Evolutionary conservation across 257 asterid genomes (phyloP).

Genomic region (Striga asiatica): DNA sequence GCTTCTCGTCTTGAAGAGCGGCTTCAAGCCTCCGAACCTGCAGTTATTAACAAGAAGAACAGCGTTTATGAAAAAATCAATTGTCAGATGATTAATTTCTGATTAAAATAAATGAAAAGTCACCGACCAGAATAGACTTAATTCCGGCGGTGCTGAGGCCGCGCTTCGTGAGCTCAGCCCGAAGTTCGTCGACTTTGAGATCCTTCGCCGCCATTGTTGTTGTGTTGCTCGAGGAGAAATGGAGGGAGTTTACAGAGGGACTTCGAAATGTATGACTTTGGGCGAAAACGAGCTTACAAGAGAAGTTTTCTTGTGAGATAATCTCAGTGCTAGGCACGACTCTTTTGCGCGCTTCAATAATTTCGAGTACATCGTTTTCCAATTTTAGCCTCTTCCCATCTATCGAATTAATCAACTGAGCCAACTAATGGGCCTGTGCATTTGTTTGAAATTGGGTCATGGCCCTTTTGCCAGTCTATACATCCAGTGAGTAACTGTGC

Average conservation of each 20-base stretch:
- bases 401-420: too few relatives aligned
- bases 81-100: too few relatives aligned
- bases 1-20: slow-evolving; percentile 36
- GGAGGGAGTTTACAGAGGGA: slow-evolving; percentile 7
- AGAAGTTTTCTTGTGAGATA: slow-evolving; percentile 17
- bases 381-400: too few relatives aligned
- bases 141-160: slow-evolving; percentile 71
- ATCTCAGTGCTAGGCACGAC: slow-evolving; percentile 25
- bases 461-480: too few relatives aligned
- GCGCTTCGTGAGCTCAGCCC: slow-evolving; percentile 51
- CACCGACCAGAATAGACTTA: slow-evolving; percentile 53
- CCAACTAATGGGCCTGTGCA: too few relatives aligned
- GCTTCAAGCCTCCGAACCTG: slow-evolving; percentile 67
- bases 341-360: slow-evolving; percentile 10
- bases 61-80: neutral
- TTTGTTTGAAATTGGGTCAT: neutral
- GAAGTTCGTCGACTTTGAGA: slow-evolving; percentile 62
- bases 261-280: neutral
- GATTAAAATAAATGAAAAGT: too few relatives aligned
- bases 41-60: neutral
- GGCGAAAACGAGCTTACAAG: slow-evolving; percentile 17
- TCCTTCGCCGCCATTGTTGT: slow-evolving; percentile 36
- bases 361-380: neutral
- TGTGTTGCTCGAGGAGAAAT: neutral
- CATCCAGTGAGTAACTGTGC: too few relatives aligned